phyloP scores from a whole-genome alignment of 257 asterid species.

The Solanum medicagineum region DNA sequence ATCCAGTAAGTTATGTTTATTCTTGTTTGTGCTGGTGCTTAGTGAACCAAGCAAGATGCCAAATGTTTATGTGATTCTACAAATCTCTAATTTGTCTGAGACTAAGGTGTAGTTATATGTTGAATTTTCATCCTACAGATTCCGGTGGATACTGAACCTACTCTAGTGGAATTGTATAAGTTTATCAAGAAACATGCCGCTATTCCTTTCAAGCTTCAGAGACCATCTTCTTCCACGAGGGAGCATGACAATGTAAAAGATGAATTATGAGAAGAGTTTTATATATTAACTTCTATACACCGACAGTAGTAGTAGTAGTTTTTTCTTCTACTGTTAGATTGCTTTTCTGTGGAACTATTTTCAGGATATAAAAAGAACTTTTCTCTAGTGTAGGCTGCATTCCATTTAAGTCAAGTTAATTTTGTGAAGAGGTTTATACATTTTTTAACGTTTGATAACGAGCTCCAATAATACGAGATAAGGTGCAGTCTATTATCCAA shows the following conservation, averaged over 20 bases:
- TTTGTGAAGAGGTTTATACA: background rate
- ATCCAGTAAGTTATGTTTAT: slow-evolving; percentile 55
- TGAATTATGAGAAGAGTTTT: slow-evolving; percentile 39
- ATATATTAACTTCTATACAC: background rate
- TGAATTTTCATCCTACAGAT: slow-evolving; percentile 29
- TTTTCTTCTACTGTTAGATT: background rate
- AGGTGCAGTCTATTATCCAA: background rate
- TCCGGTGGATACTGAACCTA: slow-evolving; percentile 56
- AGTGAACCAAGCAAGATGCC: background rate
- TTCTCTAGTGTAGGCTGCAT: background rate
- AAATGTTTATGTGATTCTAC: background rate
- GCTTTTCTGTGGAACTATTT: background rate
- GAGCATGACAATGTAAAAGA: slow-evolving; percentile 34
- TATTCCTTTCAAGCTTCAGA: slow-evolving; percentile 72
- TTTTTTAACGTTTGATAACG: background rate
- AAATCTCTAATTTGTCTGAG: background rate
- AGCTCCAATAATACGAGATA: background rate
- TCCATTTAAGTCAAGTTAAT: background rate
- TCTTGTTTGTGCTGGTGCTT: background rate
- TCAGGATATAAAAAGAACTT: background rate
- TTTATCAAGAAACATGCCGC: slow-evolving; percentile 75
- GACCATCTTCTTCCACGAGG: slow-evolving; percentile 28
- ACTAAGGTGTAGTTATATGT: background rate
- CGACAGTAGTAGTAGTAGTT: background rate
- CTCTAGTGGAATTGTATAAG: slow-evolving; percentile 67